These are phyloP conservation scores for Gynochthodes officinalis DNA, from an alignment of 257 asterid genomes.

Conservation along the genomic window DNA sequence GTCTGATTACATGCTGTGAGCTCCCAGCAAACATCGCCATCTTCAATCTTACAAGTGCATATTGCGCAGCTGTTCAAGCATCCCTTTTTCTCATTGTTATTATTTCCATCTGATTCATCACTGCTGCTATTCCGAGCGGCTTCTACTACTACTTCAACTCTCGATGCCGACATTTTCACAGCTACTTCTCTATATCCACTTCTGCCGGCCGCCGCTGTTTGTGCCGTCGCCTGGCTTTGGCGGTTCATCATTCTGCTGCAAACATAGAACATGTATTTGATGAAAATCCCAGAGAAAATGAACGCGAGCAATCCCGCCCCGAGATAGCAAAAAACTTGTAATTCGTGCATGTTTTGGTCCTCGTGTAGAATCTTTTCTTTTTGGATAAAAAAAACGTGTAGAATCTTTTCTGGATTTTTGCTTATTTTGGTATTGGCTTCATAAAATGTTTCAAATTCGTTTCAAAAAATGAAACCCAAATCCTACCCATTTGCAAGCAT, in stretches of 20 bases:
- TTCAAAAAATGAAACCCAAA: no score
- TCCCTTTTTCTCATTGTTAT: neutral
- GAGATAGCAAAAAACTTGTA: neutral
- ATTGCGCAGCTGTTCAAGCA: neutral
- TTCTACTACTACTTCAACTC: neutral
- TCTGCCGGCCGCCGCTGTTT: neutral
- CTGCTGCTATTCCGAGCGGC: neutral
- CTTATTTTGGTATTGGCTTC: no score
- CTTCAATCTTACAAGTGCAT: conserved; percentile 2
- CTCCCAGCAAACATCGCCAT: conserved; percentile 8
- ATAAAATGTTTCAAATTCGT: no score
- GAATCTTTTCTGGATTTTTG: no score
- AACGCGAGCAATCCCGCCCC: neutral
- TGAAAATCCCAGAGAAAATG: neutral
- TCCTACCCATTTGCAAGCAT: no score
- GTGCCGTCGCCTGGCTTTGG: neutral
- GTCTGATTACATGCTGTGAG: neutral
- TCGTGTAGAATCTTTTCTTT: no score
- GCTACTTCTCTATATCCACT: neutral
- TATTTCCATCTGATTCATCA: neutral
- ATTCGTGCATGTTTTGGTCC: neutral
- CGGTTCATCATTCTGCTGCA: neutral
- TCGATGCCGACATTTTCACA: neutral
- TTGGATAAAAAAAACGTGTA: no score
- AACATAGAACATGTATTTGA: neutral